Evolutionary conservation across 768 basidiomycete species (phyloP), one percentile per base, ranked within the genome.

Genomic region (Lentinus brumalis): DNA sequence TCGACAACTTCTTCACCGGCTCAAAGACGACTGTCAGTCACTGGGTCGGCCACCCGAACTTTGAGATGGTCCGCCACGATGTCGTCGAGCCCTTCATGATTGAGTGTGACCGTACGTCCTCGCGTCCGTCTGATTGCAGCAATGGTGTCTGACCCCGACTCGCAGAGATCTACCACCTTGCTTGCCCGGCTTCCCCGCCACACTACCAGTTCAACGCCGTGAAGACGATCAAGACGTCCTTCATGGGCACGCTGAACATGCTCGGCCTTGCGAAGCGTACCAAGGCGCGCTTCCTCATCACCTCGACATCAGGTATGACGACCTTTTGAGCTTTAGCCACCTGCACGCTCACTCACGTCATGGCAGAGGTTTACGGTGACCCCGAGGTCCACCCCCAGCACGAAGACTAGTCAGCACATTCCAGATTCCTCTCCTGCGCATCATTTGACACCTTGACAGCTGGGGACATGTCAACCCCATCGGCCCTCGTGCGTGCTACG

Each of bases 401-500:
- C 58, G 95, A 98, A 75, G 94, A 97, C 71, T 96, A 96, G 93
- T 95, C 70, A 77, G 91, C 77, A 8, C 35, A 50, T 46, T 30
- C 5, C 61, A 30, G 49, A 4, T 39, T 50, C 12, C 21, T 51
- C 57, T 51, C 18, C 18, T 50, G 45, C 40, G 64, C 39, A 66
- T 64, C 8, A 70, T 11, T 51, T 62, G 50, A 63, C 38, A 38
- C n/a, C 9, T 16, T 65, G 59, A 56, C 58, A 94, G 93, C 75
- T 97, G 95, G 95, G 96, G 95, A 50, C 89, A 98, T 75, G 97
- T 99, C 71, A 99, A 99, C 80, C 95, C 95, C 45, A 97, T 96
- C 68, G 97, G 97, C 26, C 92, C 93, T 61, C 92, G 97, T 63
- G 96, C 96, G n/a, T 99, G 97, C 76, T 99, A 99, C 72, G 97